Evolutionary conservation across 2,329 filamentous ascomycete genomes (phyloP).

Genomic region (Aspergillus fructus): DNA sequence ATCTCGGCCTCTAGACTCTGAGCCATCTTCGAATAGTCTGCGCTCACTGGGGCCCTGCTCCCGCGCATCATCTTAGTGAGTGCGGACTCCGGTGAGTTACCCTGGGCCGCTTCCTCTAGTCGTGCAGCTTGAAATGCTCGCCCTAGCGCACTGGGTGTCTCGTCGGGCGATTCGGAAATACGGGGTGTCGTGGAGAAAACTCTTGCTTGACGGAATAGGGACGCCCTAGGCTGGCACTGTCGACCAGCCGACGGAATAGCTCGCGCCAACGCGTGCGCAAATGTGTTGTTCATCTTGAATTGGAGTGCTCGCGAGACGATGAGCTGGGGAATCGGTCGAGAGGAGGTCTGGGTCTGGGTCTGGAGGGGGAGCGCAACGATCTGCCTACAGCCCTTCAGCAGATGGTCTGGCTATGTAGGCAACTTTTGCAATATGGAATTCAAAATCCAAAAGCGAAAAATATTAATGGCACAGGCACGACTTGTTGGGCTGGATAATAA

Average conservation of each 20-base stretch:
- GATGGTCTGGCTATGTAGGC: neutral
- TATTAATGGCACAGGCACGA: neutral
- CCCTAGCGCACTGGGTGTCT: conserved; percentile 14
- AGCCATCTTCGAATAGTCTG: conserved; percentile 32
- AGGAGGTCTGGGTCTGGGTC: neutral
- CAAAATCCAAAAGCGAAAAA: neutral
- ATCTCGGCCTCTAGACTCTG: conserved; percentile 36
- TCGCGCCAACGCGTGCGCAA: conserved; percentile 31
- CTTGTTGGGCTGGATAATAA: neutral
- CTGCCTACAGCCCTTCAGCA: neutral
- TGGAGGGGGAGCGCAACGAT: neutral
- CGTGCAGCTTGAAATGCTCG: neutral
- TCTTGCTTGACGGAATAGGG: conserved; percentile 25
- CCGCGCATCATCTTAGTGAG: conserved; percentile 32
- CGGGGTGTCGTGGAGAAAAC: conserved; percentile 35
- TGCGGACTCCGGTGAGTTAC: conserved; percentile 27
- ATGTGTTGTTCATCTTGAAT: conserved; percentile 33
- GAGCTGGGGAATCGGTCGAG: neutral
- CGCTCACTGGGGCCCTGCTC: conserved; percentile 19
- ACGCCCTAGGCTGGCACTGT: conserved; percentile 23
- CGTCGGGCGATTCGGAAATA: conserved; percentile 9
- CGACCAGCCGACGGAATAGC: conserved; percentile 33
- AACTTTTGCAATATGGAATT: neutral
- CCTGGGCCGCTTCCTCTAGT: conserved; percentile 29
- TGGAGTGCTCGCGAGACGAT: conserved; percentile 1